Evolutionary conservation across 1,284 basidiomycete species (phyloP).

Genomic region (Heterobasidion occidentale): DNA sequence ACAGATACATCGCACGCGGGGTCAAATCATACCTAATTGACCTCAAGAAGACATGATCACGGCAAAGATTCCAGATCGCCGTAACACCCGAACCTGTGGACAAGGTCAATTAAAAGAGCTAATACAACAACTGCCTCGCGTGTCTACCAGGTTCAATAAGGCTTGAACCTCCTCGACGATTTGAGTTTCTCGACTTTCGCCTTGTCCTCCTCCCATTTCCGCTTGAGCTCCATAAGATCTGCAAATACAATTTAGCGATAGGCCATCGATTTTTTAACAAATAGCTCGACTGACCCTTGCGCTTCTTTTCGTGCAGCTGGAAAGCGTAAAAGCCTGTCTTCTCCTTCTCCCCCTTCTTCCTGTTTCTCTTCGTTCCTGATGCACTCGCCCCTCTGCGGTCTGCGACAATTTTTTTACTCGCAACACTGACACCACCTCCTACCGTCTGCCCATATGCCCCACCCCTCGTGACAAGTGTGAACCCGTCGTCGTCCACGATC

Average conservation of each 20-base stretch:
- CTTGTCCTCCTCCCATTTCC: slow-evolving; percentile 82
- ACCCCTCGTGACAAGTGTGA: slow-evolving; percentile 82
- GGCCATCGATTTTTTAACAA: not conserved
- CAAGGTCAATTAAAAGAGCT: too few relatives aligned
- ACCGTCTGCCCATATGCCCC: slow-evolving; percentile 83
- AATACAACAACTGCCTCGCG: too few relatives aligned
- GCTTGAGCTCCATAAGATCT: slow-evolving; percentile 75
- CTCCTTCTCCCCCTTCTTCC: slow-evolving; percentile 53
- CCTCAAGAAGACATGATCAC: too few relatives aligned
- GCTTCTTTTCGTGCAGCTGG: slow-evolving; percentile 82
- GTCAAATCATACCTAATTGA: too few relatives aligned
- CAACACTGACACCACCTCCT: slow-evolving; percentile 74
- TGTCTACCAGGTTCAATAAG: slow-evolving; percentile 45
- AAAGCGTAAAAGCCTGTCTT: slow-evolving; percentile 81
- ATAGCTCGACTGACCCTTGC: slow-evolving; percentile 51
- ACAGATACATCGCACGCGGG: too few relatives aligned
- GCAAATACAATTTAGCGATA: not conserved
- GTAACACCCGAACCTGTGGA: too few relatives aligned
- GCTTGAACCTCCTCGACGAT: slow-evolving; percentile 73
- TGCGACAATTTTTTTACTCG: slow-evolving; percentile 56
- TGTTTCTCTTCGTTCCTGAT: slow-evolving; percentile 30
- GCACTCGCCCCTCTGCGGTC: slow-evolving; percentile 11
- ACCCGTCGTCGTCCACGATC: slow-evolving; percentile 87
- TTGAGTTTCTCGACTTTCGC: slow-evolving; percentile 81
- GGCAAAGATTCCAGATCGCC: too few relatives aligned